Evolutionary conservation across 805 yeast species (phyloP).

Genomic region (Cyberlindnera lachancei): DNA sequence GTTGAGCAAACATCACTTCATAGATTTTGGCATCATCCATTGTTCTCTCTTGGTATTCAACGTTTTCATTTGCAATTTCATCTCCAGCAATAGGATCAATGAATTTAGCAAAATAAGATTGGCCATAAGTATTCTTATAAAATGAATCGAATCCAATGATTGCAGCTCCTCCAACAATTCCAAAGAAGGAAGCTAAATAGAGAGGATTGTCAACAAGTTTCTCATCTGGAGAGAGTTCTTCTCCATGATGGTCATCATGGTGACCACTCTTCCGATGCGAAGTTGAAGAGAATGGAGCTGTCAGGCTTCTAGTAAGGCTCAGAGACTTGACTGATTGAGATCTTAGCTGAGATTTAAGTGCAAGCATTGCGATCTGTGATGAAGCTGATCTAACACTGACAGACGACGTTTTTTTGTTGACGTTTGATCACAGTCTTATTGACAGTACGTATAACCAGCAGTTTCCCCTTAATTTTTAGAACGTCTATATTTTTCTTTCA

Average conservation of each 20-base stretch:
- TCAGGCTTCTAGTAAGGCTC: no score
- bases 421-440: no score
- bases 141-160: constrained; percentile 5
- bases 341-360: not conserved
- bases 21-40: constrained; percentile 6
- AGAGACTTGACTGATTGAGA: no score
- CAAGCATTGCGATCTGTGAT: no score
- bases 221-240: constrained; percentile 11
- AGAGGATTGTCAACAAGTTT: constrained; percentile 10
- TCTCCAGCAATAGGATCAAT: constrained; percentile 8
- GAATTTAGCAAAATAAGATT: constrained; percentile 10
- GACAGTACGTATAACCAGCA: no score
- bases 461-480: no score
- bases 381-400: no score
- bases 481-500: no score
- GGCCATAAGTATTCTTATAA: constrained; percentile 7
- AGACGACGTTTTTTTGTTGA: no score
- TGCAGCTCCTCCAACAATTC: constrained; percentile 4
- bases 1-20: constrained; percentile 9
- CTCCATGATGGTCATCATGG: constrained; percentile 7
- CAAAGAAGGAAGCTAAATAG: constrained; percentile 7
- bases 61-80: constrained; percentile 4
- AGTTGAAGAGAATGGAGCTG: not conserved
- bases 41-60: constrained; percentile 7
- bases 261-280: not conserved